These are phyloP conservation scores for Cunninghamia lanceolata DNA, from an alignment of 75 land plant genomes.

Conservation along the genomic window DNA sequence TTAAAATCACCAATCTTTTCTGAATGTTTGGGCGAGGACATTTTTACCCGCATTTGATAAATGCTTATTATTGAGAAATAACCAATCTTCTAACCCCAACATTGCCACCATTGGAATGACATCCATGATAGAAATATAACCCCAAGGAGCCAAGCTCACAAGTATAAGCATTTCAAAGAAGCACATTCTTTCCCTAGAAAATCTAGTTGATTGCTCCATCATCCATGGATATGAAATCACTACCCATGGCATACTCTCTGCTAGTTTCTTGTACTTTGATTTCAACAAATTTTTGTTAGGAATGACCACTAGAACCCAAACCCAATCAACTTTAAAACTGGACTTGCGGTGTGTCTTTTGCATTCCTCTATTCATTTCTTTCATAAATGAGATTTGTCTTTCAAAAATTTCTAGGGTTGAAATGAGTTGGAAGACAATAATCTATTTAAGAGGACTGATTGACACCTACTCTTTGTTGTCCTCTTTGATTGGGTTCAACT, in stretches of 20 bases:
- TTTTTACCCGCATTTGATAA: background rate
- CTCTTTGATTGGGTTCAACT: too few relatives aligned
- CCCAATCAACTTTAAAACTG: background rate
- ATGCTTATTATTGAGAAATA: background rate
- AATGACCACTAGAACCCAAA: background rate
- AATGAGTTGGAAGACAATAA: background rate
- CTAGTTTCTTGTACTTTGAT: background rate
- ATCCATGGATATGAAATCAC: background rate
- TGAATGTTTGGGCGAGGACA: background rate
- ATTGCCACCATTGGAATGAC: background rate
- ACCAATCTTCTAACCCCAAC: background rate
- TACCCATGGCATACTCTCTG: background rate
- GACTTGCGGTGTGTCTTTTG: background rate
- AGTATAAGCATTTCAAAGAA: background rate
- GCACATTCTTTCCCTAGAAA: background rate
- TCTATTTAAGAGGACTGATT: background rate
- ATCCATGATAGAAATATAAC: background rate
- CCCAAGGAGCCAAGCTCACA: background rate
- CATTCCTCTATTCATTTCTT: background rate
- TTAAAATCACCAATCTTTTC: background rate
- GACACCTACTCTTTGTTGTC: too few relatives aligned
- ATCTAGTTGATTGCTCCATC: background rate
- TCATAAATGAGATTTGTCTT: background rate
- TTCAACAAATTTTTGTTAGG: background rate
- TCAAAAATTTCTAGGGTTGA: background rate